A percentile compares a stretch with the other conserved stretches of the same genome.
Evolutionary conservation across 108 stramenopile genomes (phyloP).

Genomic region (Chaetoceros muelleri): DNA sequence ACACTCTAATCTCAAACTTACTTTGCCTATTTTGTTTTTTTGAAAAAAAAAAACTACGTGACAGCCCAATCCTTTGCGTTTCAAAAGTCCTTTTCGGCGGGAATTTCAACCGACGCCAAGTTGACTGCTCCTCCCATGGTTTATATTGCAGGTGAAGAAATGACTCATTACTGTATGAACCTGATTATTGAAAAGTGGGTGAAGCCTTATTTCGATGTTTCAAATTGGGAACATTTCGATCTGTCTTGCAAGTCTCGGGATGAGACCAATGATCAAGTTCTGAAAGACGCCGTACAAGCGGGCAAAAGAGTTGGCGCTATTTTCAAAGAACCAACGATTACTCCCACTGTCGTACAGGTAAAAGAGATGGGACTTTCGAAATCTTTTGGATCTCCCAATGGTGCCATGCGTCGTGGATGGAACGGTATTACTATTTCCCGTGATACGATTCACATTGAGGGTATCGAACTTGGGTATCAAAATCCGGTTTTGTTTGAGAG

Average conservation of each 20-base stretch:
- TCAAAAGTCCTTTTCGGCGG: background rate
- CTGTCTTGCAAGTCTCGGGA: conserved; percentile 86
- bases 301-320: conserved; percentile 87
- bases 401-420: conserved; percentile 95
- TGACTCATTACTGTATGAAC: conserved; percentile 89
- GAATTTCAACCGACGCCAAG: conserved; percentile 20
- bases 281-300: conserved; percentile 86
- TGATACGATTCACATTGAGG: conserved; percentile 98
- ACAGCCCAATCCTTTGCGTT: background rate
- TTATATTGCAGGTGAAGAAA: conserved; percentile 93
- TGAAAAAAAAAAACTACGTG: no score
- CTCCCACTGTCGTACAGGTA: conserved; percentile 80
- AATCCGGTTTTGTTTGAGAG: conserved; percentile 92
- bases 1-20: no score
- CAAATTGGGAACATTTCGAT: conserved; percentile 82
- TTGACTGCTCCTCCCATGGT: conserved; percentile 87
- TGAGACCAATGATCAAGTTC: conserved; percentile 82
- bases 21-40: no score
- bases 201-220: conserved; percentile 85
- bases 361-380: conserved; percentile 87
- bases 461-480: conserved; percentile 94
- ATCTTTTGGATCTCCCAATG: conserved; percentile 89
- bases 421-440: conserved; percentile 93
- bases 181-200: conserved; percentile 90
- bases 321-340: conserved; percentile 98